Conservation (phyloP, 1,284 basidiomycete species). For the Ustilago sp. region DNA sequence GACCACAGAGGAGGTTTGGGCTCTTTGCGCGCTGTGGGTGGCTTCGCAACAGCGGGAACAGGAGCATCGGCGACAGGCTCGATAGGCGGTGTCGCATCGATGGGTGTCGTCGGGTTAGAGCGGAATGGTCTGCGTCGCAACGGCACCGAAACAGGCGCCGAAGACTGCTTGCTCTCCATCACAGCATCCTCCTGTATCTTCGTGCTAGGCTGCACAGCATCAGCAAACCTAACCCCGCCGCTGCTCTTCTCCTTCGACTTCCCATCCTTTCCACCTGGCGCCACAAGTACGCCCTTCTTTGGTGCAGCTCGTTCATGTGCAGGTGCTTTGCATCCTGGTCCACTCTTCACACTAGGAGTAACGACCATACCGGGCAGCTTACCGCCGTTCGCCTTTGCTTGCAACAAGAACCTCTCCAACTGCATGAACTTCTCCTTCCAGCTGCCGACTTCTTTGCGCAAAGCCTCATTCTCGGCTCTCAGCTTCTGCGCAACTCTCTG, state of each 20-base stretch:
- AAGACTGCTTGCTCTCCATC: background rate
- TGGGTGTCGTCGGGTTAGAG: background rate
- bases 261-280: slow-evolving; percentile 18
- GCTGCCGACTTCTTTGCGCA: slow-evolving; percentile 42
- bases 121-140: slow-evolving; percentile 8
- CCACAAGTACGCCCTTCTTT: slow-evolving; percentile 32
- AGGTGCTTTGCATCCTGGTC: slow-evolving; percentile 51
- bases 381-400: slow-evolving; percentile 26
- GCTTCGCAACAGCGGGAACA: background rate
- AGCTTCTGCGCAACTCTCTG: slow-evolving; percentile 62
- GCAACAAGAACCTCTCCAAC: slow-evolving; percentile 33
- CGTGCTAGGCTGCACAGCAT: background rate
- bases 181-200: background rate
- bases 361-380: slow-evolving; percentile 13
- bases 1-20: slow-evolving; percentile 35
- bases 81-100: background rate
- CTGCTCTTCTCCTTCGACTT: slow-evolving; percentile 24
- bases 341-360: slow-evolving; percentile 25
- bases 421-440: slow-evolving; percentile 47
- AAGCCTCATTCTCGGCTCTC: slow-evolving; percentile 52
- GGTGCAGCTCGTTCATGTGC: slow-evolving; percentile 42
- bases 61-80: background rate
- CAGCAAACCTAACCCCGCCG: slow-evolving; percentile 31
- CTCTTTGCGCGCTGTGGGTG: slow-evolving; percentile 13
- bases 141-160: slow-evolving; percentile 23